Evolutionary conservation across 108 stramenopile genomes (phyloP).

Genomic region (Epithemia pelagica): DNA sequence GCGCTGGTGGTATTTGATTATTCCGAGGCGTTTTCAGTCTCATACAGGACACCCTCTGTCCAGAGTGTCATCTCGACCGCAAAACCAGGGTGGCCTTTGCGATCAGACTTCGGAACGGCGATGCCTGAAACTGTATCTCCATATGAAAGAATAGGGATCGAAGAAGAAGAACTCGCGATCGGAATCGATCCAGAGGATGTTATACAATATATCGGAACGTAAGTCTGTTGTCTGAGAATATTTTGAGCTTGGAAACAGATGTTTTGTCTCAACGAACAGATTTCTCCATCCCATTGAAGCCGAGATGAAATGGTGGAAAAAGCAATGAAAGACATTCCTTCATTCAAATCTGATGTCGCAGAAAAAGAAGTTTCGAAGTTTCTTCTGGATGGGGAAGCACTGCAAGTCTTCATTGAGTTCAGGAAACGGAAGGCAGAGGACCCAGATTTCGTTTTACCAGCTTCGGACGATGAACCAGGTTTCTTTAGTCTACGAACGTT

Average conservation of each 20-base stretch:
- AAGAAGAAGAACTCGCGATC: constrained; percentile 57
- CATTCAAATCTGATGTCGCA: constrained; percentile 28
- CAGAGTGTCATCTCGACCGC: no score
- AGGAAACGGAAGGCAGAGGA: constrained; percentile 50
- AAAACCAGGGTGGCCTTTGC: background rate
- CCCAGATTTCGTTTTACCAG: constrained; percentile 23
- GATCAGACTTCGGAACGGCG: background rate
- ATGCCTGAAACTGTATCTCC: background rate
- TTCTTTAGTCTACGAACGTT: constrained; percentile 13
- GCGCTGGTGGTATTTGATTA: background rate
- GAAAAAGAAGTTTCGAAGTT: constrained; percentile 61
- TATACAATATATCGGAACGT: constrained; percentile 73
- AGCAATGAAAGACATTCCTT: constrained; percentile 53
- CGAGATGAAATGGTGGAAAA: constrained; percentile 58
- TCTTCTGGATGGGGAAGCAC: constrained; percentile 74
- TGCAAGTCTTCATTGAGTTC: constrained; percentile 60
- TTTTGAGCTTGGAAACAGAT: no score
- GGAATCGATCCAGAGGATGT: constrained; percentile 68
- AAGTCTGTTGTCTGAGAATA: constrained; percentile 31
- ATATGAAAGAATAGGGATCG: constrained; percentile 34
- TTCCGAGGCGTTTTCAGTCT: background rate
- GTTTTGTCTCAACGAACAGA: no score
- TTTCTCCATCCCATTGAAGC: constrained; percentile 17
- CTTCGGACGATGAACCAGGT: constrained; percentile 3
- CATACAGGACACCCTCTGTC: no score